Conservation (phyloP, 495 filamentous ascomycete genomes). For the Parachaetomium inaequale region DNA sequence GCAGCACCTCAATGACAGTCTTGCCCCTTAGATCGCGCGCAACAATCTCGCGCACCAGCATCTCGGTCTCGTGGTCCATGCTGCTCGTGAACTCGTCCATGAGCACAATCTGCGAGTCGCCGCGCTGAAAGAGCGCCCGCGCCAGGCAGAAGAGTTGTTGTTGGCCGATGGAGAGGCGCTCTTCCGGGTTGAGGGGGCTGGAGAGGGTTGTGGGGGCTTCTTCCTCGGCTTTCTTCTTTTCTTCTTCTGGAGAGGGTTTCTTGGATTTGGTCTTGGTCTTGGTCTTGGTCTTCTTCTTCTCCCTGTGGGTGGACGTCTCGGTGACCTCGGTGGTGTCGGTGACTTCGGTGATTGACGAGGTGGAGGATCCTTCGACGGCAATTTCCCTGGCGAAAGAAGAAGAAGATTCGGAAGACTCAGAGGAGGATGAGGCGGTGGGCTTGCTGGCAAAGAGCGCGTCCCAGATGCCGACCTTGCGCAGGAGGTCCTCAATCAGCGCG, state of each 20-base stretch:
- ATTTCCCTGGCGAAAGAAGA: background rate
- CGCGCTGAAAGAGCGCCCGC: background rate
- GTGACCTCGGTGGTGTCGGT: background rate
- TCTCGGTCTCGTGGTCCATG: slow-evolving; percentile 16
- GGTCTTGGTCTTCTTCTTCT: slow-evolving; percentile 7
- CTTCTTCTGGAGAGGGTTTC: background rate
- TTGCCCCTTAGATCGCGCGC: background rate
- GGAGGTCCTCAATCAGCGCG: background rate
- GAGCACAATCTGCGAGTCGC: slow-evolving; percentile 5
- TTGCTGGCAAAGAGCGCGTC: slow-evolving; percentile 13
- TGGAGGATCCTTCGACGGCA: background rate
- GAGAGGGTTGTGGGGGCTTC: background rate
- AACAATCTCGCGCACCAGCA: slow-evolving; percentile 10
- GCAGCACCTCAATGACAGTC: slow-evolving; percentile 8
- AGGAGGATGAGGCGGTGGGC: background rate
- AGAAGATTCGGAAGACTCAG: background rate
- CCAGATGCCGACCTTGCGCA: slow-evolving; percentile 16
- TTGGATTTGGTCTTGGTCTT: background rate
- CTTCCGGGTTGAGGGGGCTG: slow-evolving; percentile 9
- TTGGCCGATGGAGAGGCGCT: slow-evolving; percentile 9
- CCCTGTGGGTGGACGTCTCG: background rate
- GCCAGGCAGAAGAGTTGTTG: slow-evolving; percentile 15
- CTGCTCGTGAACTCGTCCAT: slow-evolving; percentile 15
- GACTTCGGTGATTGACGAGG: background rate
- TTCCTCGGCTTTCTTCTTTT: background rate